Percentiles rank a stretch among this genome's conserved stretches.
These are phyloP conservation scores for Lactarius akahatsu DNA, from an alignment of 768 basidiomycete species.

Conservation along the genomic window DNA sequence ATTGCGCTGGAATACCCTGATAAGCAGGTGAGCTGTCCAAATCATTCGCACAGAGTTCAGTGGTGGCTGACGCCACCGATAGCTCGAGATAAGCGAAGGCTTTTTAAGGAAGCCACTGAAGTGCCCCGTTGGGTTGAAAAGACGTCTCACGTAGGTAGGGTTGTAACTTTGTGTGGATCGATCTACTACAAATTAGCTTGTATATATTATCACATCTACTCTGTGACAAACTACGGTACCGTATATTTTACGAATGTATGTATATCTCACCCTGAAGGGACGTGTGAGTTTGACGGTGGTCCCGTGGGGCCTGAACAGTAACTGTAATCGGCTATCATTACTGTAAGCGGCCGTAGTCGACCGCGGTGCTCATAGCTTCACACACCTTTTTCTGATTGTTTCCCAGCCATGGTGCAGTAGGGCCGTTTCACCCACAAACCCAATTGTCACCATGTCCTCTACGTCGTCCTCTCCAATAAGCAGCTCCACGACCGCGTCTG, in stretches of 20 bases:
- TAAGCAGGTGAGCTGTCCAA: conserved; percentile 47
- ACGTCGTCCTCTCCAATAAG: neutral
- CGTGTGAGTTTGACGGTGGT: neutral
- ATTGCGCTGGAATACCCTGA: conserved; percentile 64
- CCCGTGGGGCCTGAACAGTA: neutral
- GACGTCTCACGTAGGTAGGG: conserved; percentile 43
- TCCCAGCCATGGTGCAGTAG: neutral
- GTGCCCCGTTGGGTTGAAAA: conserved; percentile 71
- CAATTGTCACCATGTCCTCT: neutral
- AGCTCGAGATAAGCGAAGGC: conserved; percentile 79
- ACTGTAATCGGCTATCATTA: neutral
- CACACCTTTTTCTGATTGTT: neutral
- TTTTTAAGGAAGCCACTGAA: conserved; percentile 82
- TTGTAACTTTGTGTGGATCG: neutral
- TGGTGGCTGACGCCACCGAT: neutral
- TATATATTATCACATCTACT: neutral
- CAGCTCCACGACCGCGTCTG: neutral
- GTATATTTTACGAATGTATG: neutral
- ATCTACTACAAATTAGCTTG: neutral
- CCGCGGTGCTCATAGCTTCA: neutral
- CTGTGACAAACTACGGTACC: neutral
- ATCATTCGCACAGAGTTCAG: neutral
- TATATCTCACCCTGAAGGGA: neutral
- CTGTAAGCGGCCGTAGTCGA: neutral
- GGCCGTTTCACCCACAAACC: neutral